Evolutionary conservation across 768 basidiomycete species (phyloP).

Genomic region (Pleurotus citrinopileatus): DNA sequence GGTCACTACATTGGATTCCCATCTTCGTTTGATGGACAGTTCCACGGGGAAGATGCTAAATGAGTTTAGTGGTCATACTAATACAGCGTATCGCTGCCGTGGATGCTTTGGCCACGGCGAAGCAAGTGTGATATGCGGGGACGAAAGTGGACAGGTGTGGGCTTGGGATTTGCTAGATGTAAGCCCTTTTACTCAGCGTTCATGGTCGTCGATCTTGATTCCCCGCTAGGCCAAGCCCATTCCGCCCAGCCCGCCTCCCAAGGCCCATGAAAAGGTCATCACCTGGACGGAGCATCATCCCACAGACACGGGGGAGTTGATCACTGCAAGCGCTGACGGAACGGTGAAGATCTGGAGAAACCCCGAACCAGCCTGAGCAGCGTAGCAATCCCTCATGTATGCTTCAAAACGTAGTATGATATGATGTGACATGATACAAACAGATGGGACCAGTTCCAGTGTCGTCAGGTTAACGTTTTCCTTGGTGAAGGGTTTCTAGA

Average conservation of each 20-base stretch:
- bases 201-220: constrained; percentile 9
- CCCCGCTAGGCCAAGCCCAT: constrained; percentile 61
- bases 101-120: constrained; percentile 85
- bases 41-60: constrained; percentile 81
- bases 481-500: constrained; percentile 46
- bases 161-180: constrained; percentile 93
- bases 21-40: constrained; percentile 83
- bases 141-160: constrained; percentile 89
- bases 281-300: constrained; percentile 94
- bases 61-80: constrained; percentile 76
- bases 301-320: constrained; percentile 73
- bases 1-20: constrained; percentile 80
- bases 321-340: constrained; percentile 90
- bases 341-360: constrained; percentile 87
- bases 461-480: constrained; percentile 36
- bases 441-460: neutral
- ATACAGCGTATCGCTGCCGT: constrained; percentile 73
- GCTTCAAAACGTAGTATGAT: neutral
- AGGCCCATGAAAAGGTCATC: constrained; percentile 79
- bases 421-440: constrained; percentile 10
- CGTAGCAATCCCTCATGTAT: neutral
- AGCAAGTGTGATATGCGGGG: constrained; percentile 79
- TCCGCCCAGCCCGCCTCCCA: constrained; percentile 70
- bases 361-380: constrained; percentile 19
- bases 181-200: constrained; percentile 16